phyloP scores from a whole-genome alignment of 768 basidiomycete genomes.

The Suillus decipiens region DNA sequence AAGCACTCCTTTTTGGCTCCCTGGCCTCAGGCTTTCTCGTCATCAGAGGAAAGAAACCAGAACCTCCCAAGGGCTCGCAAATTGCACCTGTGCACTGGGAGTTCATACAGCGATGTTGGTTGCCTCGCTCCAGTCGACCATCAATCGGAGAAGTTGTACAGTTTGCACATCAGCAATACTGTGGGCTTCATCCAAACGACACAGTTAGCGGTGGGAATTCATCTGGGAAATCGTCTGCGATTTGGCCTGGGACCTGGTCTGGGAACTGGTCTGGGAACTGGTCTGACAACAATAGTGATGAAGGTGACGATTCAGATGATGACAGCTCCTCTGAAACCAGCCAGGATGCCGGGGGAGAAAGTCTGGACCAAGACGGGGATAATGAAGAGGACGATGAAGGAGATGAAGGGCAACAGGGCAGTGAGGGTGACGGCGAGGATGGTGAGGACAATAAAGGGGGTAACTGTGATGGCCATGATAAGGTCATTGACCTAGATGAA shows the following conservation, averaged over 20 bases:
- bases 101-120: constrained; percentile 45
- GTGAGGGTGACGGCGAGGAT: not conserved
- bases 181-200: not conserved
- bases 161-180: not conserved
- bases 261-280: not conserved
- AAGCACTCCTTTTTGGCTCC: too few relatives aligned
- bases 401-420: not conserved
- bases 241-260: not conserved
- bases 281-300: not conserved
- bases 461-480: not conserved
- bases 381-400: not conserved
- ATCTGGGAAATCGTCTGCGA: not conserved
- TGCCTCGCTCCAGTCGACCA: constrained; percentile 3
- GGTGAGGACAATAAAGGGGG: not conserved
- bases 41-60: not conserved
- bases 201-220: not conserved
- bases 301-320: not conserved
- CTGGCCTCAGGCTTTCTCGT: too few relatives aligned
- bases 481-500: not conserved
- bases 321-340: not conserved
- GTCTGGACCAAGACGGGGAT: not conserved
- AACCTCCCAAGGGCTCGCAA: constrained; percentile 12
- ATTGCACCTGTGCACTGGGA: constrained; percentile 43
- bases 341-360: not conserved
- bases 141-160: not conserved